Evolutionary conservation across 306 rosid species (phyloP), one percentile per base, ranked within the genome.

Genomic region (Hippophae gyantsensis): DNA sequence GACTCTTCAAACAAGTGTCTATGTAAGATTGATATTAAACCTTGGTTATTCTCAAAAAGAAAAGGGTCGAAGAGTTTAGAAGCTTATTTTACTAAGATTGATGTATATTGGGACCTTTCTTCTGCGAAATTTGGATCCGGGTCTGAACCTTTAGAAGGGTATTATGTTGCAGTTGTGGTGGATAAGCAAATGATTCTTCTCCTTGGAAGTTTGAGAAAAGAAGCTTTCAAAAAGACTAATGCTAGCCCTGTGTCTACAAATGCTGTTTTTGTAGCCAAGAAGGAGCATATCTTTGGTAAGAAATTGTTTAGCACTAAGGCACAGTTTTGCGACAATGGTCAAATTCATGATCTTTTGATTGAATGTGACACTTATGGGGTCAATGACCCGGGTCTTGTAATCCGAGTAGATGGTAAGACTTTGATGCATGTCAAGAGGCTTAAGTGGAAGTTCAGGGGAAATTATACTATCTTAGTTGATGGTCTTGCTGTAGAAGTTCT

Each of bases 1-100:
- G 99, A 86, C 75, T 76, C 94, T 10, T 86, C 95, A 13, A 86
- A 82, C 65, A 86, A 80, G 58, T 88, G 88, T 69, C 73, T 92
- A 42, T 92, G 99, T 62, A 92, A 92, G 80, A 95, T 92, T 69
- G 99, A 88, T 68, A 79, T 92, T 51, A 92, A 92, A 63, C 95
- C 99, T 2, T 92, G 96, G 95, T 56, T 82, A 62, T 92, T 92
- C 85, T 88, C 95, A 27, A 92, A 88, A 83, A 81, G 93, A 64
- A 79, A 77, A 77, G 96, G 99, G 64, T 85, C 86, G 11, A 88
- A 88, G 83, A 92, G 80, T 64, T 78, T 92, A 11, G 96, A 86
- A 71, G 89, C 87, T 7, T 78, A 77, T 76, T 86, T 84, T 38
- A 74, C 73, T 66, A 82, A 88, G 72, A 76, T 88, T 52, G 95